Evolutionary conservation across 371 early-diverging fungal genomes (phyloP), one percentile per base, ranked within the genome.

Genomic region (Haplosporangium sp.): DNA sequence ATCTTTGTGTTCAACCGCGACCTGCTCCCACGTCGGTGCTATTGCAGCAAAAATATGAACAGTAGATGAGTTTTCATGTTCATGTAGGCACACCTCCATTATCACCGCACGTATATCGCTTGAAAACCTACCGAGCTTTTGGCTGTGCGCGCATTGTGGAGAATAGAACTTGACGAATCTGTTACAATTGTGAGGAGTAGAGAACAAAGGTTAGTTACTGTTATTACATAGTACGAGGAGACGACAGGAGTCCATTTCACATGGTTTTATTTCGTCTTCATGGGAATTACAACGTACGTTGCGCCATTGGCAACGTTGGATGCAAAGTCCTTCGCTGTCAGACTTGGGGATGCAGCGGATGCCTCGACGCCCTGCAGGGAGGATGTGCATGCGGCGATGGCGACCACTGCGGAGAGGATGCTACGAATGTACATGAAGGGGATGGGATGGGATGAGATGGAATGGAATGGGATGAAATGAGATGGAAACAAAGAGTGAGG

Each of bases 11-110:
- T 84, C 84, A 9, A 81, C 67, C 18, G 83, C 79, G 16, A 86
- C 45, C 59, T 81, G 63, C 47, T 81, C 79, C 89, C 88, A 89
- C 14, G 82, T 80, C 14, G 89, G 86, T 47, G 84, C 89, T 89
- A 57, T 29, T 47, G 16, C 6, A 23, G 54, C 21, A 6, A 0
- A 21, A 36, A 5, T 16, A 20, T n/a, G 13, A 45, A 55, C 18
- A 20, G 0, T n/a, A 46, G 46, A 46, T 14, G 5, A 46, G 46
- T 46, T 5, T 46, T 46, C 12, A n/a, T 9, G 29, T 45, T 16
- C 6, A 41, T 23, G 5, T 23, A 54, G 11, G 0, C 37, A 56
- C 18, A 37, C 18, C 1, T 8, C 23, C 12, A 20, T 10, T 29
- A 29, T 4, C 29, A 29, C 29, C 29, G 4, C 29, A 16, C 29